Conservation (phyloP, 495 filamentous ascomycete genomes). For the Trichocladium antarcticum region DNA sequence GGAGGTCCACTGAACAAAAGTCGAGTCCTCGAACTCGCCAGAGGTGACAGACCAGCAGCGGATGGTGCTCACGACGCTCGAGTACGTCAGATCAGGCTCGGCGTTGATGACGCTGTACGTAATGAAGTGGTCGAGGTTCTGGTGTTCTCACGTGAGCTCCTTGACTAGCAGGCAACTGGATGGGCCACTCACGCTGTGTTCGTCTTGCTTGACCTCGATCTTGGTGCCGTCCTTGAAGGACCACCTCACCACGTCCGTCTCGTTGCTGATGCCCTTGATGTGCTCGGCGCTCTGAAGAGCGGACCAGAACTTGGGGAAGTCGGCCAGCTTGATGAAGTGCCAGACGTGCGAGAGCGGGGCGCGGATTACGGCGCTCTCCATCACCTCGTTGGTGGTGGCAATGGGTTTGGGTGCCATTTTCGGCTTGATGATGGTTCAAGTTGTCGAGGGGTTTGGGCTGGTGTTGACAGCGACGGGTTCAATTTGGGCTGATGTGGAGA, state of each 20-base stretch:
- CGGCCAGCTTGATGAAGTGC: conserved; percentile 56
- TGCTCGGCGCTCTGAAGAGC: conserved; percentile 43
- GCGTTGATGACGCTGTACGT: conserved; percentile 57
- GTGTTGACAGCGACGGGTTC: neutral
- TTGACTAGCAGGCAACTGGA: conserved; percentile 1
- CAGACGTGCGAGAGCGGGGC: conserved; percentile 51
- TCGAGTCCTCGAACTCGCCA: conserved; percentile 47
- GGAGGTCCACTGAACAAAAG: conserved; percentile 53
- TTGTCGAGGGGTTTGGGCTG: neutral
- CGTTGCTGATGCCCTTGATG: conserved; percentile 46
- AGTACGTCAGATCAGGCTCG: conserved; percentile 47
- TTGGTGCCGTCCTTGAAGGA: conserved; percentile 51
- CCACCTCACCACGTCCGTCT: conserved; percentile 56
- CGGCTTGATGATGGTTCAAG: neutral
- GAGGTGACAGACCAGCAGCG: conserved; percentile 49
- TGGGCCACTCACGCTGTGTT: conserved; percentile 45
- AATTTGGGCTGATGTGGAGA: too few species aligned
- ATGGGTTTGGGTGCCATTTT: conserved; percentile 24
- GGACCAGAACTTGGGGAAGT: conserved; percentile 51
- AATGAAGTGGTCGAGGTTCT: conserved; percentile 60
- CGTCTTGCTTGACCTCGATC: conserved; percentile 59
- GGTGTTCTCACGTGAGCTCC: neutral
- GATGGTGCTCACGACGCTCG: conserved; percentile 50
- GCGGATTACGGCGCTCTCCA: conserved; percentile 53
- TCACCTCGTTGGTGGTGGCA: conserved; percentile 52